Evolutionary conservation across 2,329 filamentous ascomycete species (phyloP), one percentile per base, ranked within the genome.

Genomic region (Penicillium sp.): DNA sequence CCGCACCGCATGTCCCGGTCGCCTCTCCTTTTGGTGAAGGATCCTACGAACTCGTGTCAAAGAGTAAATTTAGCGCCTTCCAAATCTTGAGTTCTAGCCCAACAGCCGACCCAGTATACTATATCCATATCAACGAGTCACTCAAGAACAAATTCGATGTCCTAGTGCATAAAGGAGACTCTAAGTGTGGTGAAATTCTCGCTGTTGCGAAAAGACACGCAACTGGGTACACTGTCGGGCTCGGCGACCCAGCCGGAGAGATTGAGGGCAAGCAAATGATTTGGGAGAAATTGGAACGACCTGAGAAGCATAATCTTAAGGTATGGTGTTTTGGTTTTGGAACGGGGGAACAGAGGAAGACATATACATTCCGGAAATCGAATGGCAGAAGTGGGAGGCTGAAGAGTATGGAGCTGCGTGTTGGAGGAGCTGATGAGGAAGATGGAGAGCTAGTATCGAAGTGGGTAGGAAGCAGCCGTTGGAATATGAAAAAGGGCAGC

Each of bases 231-330:
- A 50, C 47, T 14, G 39, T 50, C 18, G 47, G 47, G 10, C 21
- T 50, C 13, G 47, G 47, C 13, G 24, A 50, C 36, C 47, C 47
- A 42, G 47, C 36, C 7, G 26, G 26, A 33, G 47, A 50, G 18
- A 50, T 50, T 31, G 36, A 50, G 7, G 47, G 47, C n/a, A 42
- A 33, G 11, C 11, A 33, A 13, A 33, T 50, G 19, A 33, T 43
- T n/a, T 50, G 47, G 47, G 47, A 50, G 36, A 50, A 34, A 42
- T 42, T 50, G 18, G 47, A 42, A 33, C 36, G 47, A 9, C 47
- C 47, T 4, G 36, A 50, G 24, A 50, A 43, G 33, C 39, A 42
- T 31, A 43, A 21, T 11, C 47, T 42, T 16, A 50, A 50, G 36
- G 13, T 50, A 31, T 50, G 39, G n/a, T 29, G 29, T 34, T 50